Evolutionary conservation across 2,329 filamentous ascomycete species (phyloP).

Genomic region (Mollisiaceae sp.): DNA sequence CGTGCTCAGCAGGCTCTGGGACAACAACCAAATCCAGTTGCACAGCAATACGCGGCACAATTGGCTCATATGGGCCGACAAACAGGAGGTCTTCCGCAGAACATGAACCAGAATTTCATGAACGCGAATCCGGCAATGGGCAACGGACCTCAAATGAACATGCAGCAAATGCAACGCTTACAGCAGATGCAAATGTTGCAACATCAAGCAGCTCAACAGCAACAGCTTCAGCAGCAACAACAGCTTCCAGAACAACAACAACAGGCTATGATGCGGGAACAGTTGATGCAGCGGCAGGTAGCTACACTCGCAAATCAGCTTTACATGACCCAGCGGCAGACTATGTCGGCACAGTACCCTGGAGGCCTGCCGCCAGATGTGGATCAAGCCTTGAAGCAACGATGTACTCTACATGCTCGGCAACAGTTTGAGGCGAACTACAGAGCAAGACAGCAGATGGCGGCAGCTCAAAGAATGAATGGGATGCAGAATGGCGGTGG

Average conservation of each 20-base stretch:
- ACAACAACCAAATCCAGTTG: constrained; percentile 40
- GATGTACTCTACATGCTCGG: constrained; percentile 26
- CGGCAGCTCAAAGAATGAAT: constrained; percentile 37
- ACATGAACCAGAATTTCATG: constrained; percentile 40
- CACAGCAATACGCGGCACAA: constrained; percentile 33
- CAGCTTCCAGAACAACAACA: constrained; percentile 12
- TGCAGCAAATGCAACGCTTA: constrained; percentile 39
- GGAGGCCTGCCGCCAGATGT: constrained; percentile 29
- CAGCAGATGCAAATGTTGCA: constrained; percentile 24
- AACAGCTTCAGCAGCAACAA: constrained; percentile 21
- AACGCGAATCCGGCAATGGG: constrained; percentile 44
- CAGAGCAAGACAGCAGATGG: constrained; percentile 31
- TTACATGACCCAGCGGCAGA: constrained; percentile 18
- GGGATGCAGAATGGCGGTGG: constrained; percentile 41
- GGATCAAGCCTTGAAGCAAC: constrained; percentile 20
- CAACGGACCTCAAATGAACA: constrained; percentile 46
- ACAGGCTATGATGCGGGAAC: constrained; percentile 16
- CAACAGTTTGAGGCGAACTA: constrained; percentile 12
- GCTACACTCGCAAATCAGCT: constrained; percentile 5
- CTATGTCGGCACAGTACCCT: constrained; percentile 22
- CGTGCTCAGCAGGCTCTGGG: constrained; percentile 22
- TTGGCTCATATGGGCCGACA: constrained; percentile 31
- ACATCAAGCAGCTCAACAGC: constrained; percentile 15
- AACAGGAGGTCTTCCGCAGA: constrained; percentile 31
- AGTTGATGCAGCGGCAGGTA: constrained; percentile 15